Evolutionary conservation across 1,139 yeast genomes (phyloP), one percentile per base, ranked within the genome.

Genomic region (Suhomyces guaymorum): DNA sequence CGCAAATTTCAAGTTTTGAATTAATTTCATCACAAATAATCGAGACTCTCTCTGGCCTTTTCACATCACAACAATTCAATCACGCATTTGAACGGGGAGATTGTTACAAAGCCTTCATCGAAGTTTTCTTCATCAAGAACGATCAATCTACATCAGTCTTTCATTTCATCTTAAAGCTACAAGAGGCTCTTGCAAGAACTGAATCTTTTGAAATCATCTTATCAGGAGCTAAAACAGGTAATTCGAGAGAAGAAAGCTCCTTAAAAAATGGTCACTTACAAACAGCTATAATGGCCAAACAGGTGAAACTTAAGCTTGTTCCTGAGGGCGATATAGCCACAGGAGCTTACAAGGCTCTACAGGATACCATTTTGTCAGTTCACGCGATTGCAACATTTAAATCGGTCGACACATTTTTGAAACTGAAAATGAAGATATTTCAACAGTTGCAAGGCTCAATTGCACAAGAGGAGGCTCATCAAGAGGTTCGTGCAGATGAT

Each of bases 351-450:
- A 50, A 57, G 1, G 54, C 51, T 6, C 50, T 67, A 46, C 64
- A 64, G 24, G 64, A 66, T 23, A 53, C 82, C 51, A 61, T 78
- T 21, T 62, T 89, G 13, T 74, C 90, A 12, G 85, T 86, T n/a
- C 96, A 89, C 55, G 95, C 95, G 0, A 82, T 89, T 48, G 95
- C 96, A 0, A 84, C 96, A 0, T 82, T 88, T 53, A 76, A 74
- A 40, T 78, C 90, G 1, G 70, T 90, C 25, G 82, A 78, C 33
- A 74, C 79, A 2, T 88, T 86, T 50, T 60, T 82, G 42, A 75
- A 55, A 28, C 68, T 57, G 33, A 50, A 68, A 35, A 46, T 64
- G 11, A 47, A 46, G 19, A 49, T 64, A 24, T 33, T 60, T 16
- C 62, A 57, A 12, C 54, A 48, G 15, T 26, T 59, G 10, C 28